These are phyloP conservation scores for Phytophthora macrochlamydospora DNA, from an alignment of 352 stramenopile species.

Conservation along the genomic window DNA sequence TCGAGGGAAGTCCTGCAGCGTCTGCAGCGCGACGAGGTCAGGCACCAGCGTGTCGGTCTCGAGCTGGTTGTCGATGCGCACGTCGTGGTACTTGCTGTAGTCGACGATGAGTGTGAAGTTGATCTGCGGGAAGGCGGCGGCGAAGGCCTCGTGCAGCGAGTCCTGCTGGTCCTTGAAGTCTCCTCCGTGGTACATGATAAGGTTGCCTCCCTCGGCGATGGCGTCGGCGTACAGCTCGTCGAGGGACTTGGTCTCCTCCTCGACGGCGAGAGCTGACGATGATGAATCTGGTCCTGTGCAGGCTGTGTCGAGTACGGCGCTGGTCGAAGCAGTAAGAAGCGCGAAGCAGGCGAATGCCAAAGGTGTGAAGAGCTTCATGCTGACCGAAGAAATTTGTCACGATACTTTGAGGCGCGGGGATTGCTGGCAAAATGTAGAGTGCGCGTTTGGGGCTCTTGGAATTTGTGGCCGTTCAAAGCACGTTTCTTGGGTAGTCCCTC, in stretches of 20 bases:
- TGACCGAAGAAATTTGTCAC: background rate
- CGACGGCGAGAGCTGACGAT: slow-evolving; percentile 44
- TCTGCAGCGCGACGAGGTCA: slow-evolving; percentile 45
- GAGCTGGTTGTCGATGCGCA: slow-evolving; percentile 63
- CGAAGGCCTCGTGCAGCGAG: slow-evolving; percentile 15
- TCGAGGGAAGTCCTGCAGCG: slow-evolving; percentile 50
- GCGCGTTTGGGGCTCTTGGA: background rate
- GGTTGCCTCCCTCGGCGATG: slow-evolving; percentile 43
- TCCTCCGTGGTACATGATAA: slow-evolving; percentile 39
- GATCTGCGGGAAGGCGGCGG: slow-evolving; percentile 40
- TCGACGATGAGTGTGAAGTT: slow-evolving; percentile 63
- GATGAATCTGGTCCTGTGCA: too few species aligned
- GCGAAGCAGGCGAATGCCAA: slow-evolving; percentile 10
- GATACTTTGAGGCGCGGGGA: background rate
- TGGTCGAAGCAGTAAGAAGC: slow-evolving; percentile 8
- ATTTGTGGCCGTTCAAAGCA: background rate
- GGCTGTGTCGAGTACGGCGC: slow-evolving; percentile 33
- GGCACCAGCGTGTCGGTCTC: slow-evolving; percentile 42
- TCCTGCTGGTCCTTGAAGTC: slow-evolving; percentile 28
- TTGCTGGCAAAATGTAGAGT: slow-evolving; percentile 15
- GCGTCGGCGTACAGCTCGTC: slow-evolving; percentile 45
- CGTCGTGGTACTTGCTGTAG: slow-evolving; percentile 58
- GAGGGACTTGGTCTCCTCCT: slow-evolving; percentile 43
- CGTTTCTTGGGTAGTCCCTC: too few species aligned
- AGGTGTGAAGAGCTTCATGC: slow-evolving; percentile 16